Evolutionary conservation across 257 asterid genomes (phyloP), one percentile per base, ranked within the genome.

Genomic region (Nicotiana attenuata): DNA sequence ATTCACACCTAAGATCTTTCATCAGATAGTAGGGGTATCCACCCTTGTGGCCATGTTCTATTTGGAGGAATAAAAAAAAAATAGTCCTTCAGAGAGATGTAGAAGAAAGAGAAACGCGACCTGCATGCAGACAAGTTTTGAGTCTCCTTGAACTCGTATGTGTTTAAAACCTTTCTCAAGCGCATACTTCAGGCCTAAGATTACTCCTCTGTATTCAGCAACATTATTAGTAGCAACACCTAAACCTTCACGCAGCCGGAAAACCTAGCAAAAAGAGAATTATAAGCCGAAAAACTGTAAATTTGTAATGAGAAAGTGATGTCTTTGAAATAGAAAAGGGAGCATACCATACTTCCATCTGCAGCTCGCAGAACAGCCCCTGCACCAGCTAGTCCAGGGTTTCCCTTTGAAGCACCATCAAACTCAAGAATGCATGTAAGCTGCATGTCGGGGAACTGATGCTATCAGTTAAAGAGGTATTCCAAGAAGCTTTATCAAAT

Each of bases 71-170:
- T 1, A 4, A 38, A 68, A 10, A 29, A n/a, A 67, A n/a, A 3
- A 7, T 67, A 66, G 53, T 33, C 16, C n/a, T 67, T 45, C 28
- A 0, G 1, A 67, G 28, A 67, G 76, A 67, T 67, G 53, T 14
- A 17, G 53, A 50, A 65, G 59, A 68, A 64, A 61, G 78, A 84
- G n/a, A 53, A 45, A 79, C 26, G 20, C 81, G 78, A 96, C 99
- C 99, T 96, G 99, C 99, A 96, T 94, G 93, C 99, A 94, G 67
- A 96, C 99, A 81, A 96, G 98, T 87, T 96, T 96, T 76, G 99
- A 96, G 88, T 96, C 99, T 80, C 99, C 99, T 83, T 88, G 95
- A 77, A 93, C 92, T 29, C 92, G 93, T 75, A 94, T 88, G 83
- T 93, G 97, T 83, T 92, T 93, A 85, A 89, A 94, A 77, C 99